Conservation (phyloP, 768 basidiomycete species). For the Glaciozyma antarctica region DNA sequence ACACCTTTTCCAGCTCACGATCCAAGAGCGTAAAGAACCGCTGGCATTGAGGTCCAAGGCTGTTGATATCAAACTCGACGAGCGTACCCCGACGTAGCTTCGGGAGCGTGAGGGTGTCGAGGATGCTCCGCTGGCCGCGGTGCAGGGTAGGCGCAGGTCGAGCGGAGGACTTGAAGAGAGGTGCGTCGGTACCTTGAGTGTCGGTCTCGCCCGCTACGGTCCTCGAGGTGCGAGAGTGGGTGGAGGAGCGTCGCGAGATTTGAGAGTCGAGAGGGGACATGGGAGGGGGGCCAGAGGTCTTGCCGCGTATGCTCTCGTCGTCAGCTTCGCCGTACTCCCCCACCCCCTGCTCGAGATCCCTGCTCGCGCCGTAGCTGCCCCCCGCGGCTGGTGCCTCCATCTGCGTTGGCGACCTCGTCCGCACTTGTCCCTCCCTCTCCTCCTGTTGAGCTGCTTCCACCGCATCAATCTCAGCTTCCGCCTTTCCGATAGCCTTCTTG, state of each 20-base stretch:
- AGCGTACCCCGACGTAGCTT: conserved; percentile 33
- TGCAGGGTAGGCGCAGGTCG: conserved; percentile 32
- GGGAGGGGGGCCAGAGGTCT: background rate
- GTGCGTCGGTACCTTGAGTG: too few species aligned
- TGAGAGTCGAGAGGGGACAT: too few species aligned
- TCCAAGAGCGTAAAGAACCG: conserved; percentile 72
- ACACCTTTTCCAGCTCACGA: conserved; percentile 70
- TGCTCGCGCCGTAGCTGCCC: background rate
- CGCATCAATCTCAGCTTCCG: conserved; percentile 14
- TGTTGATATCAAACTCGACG: conserved; percentile 31
- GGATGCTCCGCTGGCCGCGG: background rate
- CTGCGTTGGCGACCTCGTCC: background rate
- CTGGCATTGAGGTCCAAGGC: conserved; percentile 53
- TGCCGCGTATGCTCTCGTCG: background rate
- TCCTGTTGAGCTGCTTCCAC: background rate
- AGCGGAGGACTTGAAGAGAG: too few species aligned
- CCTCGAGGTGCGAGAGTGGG: too few species aligned
- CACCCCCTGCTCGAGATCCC: conserved; percentile 12
- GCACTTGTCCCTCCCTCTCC: too few species aligned
- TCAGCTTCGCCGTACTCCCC: conserved; percentile 1
- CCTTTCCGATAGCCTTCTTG: conserved; percentile 26
- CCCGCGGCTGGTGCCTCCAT: background rate
- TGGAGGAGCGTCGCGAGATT: too few species aligned
- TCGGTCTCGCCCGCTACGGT: too few species aligned
- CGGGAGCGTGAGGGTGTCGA: conserved; percentile 31